Evolutionary conservation across 371 early-diverging fungal species (phyloP), one percentile per base, ranked within the genome.

Genomic region (Choanephora cucurbitarum): DNA sequence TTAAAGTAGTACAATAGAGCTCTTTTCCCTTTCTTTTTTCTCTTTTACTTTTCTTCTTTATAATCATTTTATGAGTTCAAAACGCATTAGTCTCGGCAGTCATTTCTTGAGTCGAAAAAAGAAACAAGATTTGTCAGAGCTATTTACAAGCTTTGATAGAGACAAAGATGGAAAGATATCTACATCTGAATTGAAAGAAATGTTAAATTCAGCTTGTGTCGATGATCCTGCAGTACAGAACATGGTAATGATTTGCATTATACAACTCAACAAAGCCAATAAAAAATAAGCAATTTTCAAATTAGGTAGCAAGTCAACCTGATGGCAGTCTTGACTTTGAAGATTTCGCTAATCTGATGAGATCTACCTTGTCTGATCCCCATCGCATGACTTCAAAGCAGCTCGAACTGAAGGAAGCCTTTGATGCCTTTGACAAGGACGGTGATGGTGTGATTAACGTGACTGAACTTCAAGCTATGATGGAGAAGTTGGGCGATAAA

Each of bases 391-490:
- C 66, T 2, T 60, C 57, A 17, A 72, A 71, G 49, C 71, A 76
- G 39, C 53, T 67, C 32, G 79, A 78, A 34, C 50, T 78, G 2
- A 60, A 54, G 43, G 75, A 78, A 37, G 73, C 79, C 9, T 78
- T 78, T 43, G 64, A 73, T 47, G 75, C 73, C 10, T 78, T 78
- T 51, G 79, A 78, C 51, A 64, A 59, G 15, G 75, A 78, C 44
- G 64, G 71, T 0, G 67, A 75, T 56, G 79, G 75, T 0, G 45
- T 58, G 1, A 78, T 78, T n/a, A 66, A 72, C 42, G 66, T 63
- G 4, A 19, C 22, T 4, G 79, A 78, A 49, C 56, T 78, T 9
- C 51, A 65, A 34, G 62, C 63, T n/a, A 78, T 75, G 75, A 78
- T 78, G 79, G 67, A 69, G 6, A 60, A 69, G 37, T 28, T 78